These are phyloP conservation scores for Crithidia thermophila DNA, from an alignment of 208 protist species.

Conservation along the genomic window DNA sequence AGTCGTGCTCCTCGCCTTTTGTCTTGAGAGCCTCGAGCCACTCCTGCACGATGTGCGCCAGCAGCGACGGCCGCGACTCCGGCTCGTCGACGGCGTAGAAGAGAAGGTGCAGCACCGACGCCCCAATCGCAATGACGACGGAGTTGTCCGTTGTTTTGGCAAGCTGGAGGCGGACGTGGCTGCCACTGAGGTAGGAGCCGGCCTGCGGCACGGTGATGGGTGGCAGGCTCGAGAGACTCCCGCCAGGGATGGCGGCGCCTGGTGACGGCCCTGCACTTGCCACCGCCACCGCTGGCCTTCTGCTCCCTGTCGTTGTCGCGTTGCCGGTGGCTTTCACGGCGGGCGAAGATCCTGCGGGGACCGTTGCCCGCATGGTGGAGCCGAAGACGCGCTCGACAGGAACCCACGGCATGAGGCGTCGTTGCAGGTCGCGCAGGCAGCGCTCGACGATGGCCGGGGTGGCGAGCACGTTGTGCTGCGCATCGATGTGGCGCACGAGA, in stretches of 20 bases:
- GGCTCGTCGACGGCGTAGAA: slow-evolving; percentile 63
- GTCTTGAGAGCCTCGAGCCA: slow-evolving; percentile 63
- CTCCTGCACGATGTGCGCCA: slow-evolving; percentile 52
- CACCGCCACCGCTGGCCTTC: background rate
- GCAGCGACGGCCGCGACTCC: slow-evolving; percentile 47
- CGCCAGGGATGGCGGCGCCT: slow-evolving; percentile 7
- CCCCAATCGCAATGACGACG: slow-evolving; percentile 25
- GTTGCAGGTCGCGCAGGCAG: slow-evolving; percentile 64
- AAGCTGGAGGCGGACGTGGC: slow-evolving; percentile 59
- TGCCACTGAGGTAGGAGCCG: slow-evolving; percentile 39
- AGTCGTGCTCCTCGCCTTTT: slow-evolving; percentile 50
- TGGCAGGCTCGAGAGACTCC: background rate
- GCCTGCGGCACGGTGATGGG: slow-evolving; percentile 9
- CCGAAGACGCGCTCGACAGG: slow-evolving; percentile 37
- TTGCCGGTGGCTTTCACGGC: background rate
- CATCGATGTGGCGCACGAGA: slow-evolving; percentile 65
- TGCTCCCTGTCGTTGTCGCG: background rate
- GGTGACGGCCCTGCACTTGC: background rate
- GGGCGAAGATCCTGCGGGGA: background rate
- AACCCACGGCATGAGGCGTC: slow-evolving; percentile 45
- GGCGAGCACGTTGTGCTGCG: slow-evolving; percentile 37
- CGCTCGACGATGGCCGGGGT: slow-evolving; percentile 64
- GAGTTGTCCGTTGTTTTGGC: slow-evolving; percentile 65
- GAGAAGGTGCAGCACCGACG: slow-evolving; percentile 62
- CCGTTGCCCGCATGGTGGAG: slow-evolving; percentile 17